Evolutionary conservation across 345 rosid genomes (phyloP), one percentile per base, ranked within the genome.

Genomic region (Microcos paniculata): DNA sequence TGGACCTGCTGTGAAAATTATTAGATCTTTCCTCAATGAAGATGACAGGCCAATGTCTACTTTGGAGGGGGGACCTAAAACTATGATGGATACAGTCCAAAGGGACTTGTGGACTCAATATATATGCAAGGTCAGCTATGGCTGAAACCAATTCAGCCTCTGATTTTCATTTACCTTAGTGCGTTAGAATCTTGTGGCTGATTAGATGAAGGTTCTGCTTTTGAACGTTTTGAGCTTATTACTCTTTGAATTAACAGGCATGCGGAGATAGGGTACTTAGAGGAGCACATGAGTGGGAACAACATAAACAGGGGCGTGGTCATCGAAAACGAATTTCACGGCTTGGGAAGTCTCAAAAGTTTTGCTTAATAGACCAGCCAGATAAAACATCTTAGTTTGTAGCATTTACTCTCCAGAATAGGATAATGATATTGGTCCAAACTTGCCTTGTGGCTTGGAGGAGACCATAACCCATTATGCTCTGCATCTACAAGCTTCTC

Each of bases 271-370:
- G 85, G 72, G 87, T 93, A 40, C 97, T 96, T 53, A 86, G 98
- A 86, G 99, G 99, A 80, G 90, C 82, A 30, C 90, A 92, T 26
- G 98, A 96, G 61, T 96, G 99, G 99, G 99, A 93, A 71, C 94
- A 93, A 69, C 98, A 96, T 80, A 80, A 62, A 76, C 90, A 83
- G 76, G 97, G 98, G 28, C 94, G 94, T 18, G 76, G 90, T 35
- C 99, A 96, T 85, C 88, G 95, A 48, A 96, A 92, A 83, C 88
- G 97, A 71, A 63, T 79, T 71, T 82, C 84, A 7, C 70, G 83
- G 43, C 78, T 85, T 19, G 84, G 83, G 78, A 92, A 88, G 79
- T 48, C 85, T 73, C 81, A 64, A 23, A 43, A 24, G 49, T 75
- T 33, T 2, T 56, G 71, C 62, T 70, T 31, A 8, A 64, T 55